Evolutionary conservation across 352 stramenopile species (phyloP).

Genomic region (Phytophthora pistaciae): DNA sequence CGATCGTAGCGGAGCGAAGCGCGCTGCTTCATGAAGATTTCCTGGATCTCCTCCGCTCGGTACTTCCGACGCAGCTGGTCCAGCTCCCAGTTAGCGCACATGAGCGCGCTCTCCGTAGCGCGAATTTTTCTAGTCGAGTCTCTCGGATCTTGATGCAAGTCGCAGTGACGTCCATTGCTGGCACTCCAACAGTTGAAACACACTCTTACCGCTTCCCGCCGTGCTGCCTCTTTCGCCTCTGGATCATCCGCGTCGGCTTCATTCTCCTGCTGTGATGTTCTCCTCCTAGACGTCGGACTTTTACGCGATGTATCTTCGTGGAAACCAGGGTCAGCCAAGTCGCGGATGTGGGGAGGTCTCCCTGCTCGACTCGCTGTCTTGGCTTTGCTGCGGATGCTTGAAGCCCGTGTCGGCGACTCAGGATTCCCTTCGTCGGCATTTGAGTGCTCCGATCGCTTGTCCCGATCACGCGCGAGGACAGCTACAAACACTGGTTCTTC

Average conservation of each 20-base stretch:
- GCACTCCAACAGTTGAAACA: constrained; percentile 97
- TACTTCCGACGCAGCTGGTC: constrained; percentile 89
- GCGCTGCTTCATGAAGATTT: constrained; percentile 92
- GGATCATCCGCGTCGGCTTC: constrained; percentile 14
- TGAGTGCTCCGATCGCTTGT: constrained; percentile 16
- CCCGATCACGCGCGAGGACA: constrained; percentile 46
- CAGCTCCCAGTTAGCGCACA: constrained; percentile 94
- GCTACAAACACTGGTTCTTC: constrained; percentile 72
- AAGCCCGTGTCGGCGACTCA: constrained; percentile 13
- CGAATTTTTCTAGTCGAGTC: constrained; percentile 57
- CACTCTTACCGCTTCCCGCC: constrained; percentile 32
- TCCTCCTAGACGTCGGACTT: constrained; percentile 8
- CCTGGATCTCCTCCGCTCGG: constrained; percentile 92
- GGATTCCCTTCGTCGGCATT: constrained; percentile 3
- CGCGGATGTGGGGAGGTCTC: constrained; percentile 68
- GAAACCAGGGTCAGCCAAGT: constrained; percentile 82
- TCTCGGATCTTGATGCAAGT: constrained; percentile 58
- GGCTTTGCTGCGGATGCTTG: constrained; percentile 21
- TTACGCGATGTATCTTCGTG: constrained; percentile 38
- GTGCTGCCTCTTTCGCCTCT: constrained; percentile 22
- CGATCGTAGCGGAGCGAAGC: constrained; percentile 91
- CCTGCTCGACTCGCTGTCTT: constrained; percentile 29
- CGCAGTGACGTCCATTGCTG: constrained; percentile 86
- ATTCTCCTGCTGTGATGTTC: constrained; percentile 13
- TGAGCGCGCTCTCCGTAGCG: constrained; percentile 79